Evolutionary conservation across 1,284 basidiomycete genomes (phyloP).

Genomic region (Apiotrichum brassicae): DNA sequence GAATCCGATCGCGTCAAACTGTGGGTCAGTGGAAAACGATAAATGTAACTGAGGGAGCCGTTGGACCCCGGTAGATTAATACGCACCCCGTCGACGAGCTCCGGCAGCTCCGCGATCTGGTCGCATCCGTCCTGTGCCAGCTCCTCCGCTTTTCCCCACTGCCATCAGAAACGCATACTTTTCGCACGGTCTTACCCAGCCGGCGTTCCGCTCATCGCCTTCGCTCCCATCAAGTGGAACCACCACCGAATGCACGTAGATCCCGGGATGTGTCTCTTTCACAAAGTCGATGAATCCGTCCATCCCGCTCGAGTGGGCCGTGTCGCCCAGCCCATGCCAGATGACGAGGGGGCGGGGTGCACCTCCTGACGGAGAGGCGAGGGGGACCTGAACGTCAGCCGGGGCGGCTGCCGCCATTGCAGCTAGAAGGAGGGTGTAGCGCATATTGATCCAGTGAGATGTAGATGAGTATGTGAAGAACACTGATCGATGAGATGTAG

Average conservation of each 20-base stretch:
- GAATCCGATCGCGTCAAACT: constrained; percentile 84
- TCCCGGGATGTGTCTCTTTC: constrained; percentile 66
- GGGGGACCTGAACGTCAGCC: constrained; percentile 1
- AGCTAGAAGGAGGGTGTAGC: background rate
- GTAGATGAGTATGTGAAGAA: too few relatives aligned
- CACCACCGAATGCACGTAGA: constrained; percentile 77
- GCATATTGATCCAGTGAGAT: too few relatives aligned
- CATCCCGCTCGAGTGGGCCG: constrained; percentile 48
- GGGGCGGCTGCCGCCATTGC: background rate
- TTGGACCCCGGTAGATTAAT: too few relatives aligned
- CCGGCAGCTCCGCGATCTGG: constrained; percentile 3
- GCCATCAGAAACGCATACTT: background rate
- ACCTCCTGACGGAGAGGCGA: background rate
- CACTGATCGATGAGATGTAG: too few relatives aligned
- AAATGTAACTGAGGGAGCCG: background rate
- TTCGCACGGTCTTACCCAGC: constrained; percentile 56
- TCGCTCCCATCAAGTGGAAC: constrained; percentile 58
- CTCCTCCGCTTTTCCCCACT: constrained; percentile 39
- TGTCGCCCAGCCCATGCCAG: constrained; percentile 88
- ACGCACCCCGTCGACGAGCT: constrained; percentile 9
- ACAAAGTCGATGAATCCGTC: constrained; percentile 61
- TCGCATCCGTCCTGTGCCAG: constrained; percentile 20
- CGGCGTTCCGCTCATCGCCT: constrained; percentile 66
- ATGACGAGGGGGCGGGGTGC: constrained; percentile 67
- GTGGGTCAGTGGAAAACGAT: background rate